These are phyloP conservation scores for Warburgia ugandensis DNA, from an alignment of 164 flowering plant species.

Conservation along the genomic window DNA sequence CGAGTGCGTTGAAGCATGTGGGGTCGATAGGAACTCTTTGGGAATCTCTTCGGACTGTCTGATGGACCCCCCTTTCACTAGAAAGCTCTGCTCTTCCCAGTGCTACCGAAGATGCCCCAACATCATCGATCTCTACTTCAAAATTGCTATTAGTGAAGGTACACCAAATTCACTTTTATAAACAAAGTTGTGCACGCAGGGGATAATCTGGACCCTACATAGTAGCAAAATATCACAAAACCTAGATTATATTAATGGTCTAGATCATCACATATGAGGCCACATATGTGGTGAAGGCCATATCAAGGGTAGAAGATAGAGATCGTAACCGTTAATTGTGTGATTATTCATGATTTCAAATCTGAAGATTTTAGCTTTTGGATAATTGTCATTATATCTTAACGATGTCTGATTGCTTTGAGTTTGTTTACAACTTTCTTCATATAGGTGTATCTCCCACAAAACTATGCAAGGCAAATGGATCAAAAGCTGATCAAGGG, in stretches of 20 bases:
- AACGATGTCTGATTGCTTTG: too few species aligned
- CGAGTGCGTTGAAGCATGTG: conserved; percentile 59
- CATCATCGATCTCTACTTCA: conserved; percentile 75
- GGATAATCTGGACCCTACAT: too few species aligned
- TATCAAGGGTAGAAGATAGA: too few species aligned
- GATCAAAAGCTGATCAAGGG: conserved; percentile 45
- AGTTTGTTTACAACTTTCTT: neutral
- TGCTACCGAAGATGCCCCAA: conserved; percentile 71
- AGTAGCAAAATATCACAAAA: too few species aligned
- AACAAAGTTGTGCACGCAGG: too few species aligned
- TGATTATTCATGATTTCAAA: too few species aligned
- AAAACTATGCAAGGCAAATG: conserved; percentile 44
- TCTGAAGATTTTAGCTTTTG: neutral
- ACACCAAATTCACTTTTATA: too few species aligned
- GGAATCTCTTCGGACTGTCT: conserved; percentile 80
- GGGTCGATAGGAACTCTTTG: conserved; percentile 55
- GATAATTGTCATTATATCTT: neutral
- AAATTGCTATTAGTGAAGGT: conserved; percentile 89
- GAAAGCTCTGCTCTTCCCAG: conserved; percentile 57
- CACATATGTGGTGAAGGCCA: too few species aligned
- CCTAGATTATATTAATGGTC: too few species aligned
- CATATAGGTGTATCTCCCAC: conserved; percentile 62
- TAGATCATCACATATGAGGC: too few species aligned
- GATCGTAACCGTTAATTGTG: too few species aligned
- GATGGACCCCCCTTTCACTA: conserved; percentile 49